Conservation (phyloP, 805 yeast genomes). For the Yarrowia osloensis region DNA sequence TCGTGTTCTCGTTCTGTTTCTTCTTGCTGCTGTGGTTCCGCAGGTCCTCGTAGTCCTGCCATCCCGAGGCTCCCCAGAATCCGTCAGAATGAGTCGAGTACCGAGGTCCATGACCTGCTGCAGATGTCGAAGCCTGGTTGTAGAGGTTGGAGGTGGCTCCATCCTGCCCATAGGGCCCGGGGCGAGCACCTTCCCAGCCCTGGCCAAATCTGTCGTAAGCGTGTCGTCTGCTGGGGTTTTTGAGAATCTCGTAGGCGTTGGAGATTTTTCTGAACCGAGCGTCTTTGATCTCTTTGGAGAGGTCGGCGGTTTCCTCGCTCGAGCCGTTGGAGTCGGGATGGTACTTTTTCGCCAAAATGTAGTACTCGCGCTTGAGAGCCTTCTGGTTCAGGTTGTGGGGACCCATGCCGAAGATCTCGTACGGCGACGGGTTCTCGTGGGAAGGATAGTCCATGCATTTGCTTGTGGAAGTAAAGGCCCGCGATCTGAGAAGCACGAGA, state of each 20-base stretch:
- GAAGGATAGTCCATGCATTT: slow-evolving; percentile 7
- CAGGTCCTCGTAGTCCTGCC: slow-evolving; percentile 28
- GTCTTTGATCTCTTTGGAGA: slow-evolving; percentile 7
- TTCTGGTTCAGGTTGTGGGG: slow-evolving; percentile 26
- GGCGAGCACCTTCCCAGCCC: slow-evolving; percentile 27
- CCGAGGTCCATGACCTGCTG: slow-evolving; percentile 7
- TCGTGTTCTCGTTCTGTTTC: slow-evolving; percentile 2
- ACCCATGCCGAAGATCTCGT: slow-evolving; percentile 28
- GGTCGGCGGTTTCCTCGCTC: background rate
- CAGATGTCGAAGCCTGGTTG: background rate
- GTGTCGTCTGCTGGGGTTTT: slow-evolving; percentile 24
- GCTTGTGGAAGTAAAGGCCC: background rate
- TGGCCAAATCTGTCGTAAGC: slow-evolving; percentile 27
- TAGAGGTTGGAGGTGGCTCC: background rate
- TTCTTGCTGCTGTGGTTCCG: background rate
- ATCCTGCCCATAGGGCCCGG: slow-evolving; percentile 3
- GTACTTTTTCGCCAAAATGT: slow-evolving; percentile 20
- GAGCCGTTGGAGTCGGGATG: slow-evolving; percentile 19
- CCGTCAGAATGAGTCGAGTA: slow-evolving; percentile 6
- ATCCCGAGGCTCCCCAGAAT: slow-evolving; percentile 27
- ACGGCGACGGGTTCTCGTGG: slow-evolving; percentile 1
- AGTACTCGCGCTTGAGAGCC: slow-evolving; percentile 12
- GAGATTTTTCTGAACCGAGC: slow-evolving; percentile 12
- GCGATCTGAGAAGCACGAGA: background rate
- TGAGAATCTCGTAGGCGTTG: slow-evolving; percentile 26